These are phyloP conservation scores for Polyrhizophydium stewartii DNA, from an alignment of 371 early-diverging fungal species.

Conservation along the genomic window DNA sequence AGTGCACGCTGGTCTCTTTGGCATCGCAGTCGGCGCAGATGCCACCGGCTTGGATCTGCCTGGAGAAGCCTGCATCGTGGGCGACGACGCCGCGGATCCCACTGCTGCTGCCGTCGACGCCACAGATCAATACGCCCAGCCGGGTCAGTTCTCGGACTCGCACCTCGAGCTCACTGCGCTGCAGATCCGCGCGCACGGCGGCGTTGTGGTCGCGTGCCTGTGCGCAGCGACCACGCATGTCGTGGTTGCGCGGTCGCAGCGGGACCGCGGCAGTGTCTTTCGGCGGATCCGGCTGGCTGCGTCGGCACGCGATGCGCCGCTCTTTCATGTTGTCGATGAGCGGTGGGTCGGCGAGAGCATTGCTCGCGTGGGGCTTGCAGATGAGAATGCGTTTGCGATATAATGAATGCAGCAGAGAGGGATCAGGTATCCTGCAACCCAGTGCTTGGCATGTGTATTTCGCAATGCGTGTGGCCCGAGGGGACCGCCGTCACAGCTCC, in stretches of 20 bases:
- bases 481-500: no score
- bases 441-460: no score
- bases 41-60: no score
- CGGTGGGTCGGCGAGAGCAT: neutral
- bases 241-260: neutral
- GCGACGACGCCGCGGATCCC: neutral
- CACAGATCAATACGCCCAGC: neutral
- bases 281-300: neutral
- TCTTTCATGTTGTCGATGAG: neutral
- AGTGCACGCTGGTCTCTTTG: neutral
- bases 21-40: neutral
- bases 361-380: neutral
- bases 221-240: conserved; percentile 9
- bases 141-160: neutral
- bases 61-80: no score
- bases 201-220: neutral
- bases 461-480: no score
- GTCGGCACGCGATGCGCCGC: neutral
- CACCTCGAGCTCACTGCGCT: neutral
- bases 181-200: conserved; percentile 7
- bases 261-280: neutral
- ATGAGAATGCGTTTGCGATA: no score
- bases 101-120: no score
- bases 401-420: no score
- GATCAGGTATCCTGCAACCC: no score